Evolutionary conservation across 1,284 basidiomycete species (phyloP).

Genomic region (Naganishia sp.): DNA sequence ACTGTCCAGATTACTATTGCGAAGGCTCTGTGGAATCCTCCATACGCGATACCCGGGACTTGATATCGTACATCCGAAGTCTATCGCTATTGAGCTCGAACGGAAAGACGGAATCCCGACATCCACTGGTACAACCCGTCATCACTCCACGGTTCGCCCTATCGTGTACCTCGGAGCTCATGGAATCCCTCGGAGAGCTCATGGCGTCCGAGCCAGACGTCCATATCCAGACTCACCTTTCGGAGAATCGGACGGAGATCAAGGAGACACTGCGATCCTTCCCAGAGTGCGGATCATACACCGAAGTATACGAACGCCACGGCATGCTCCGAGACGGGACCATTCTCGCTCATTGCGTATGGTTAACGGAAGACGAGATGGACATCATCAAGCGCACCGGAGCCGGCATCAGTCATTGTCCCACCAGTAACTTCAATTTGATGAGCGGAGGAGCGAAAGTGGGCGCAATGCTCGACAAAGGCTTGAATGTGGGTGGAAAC

Average conservation of each 20-base stretch:
- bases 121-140: conserved; percentile 76
- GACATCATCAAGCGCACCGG: conserved; percentile 66
- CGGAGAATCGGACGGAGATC: conserved; percentile 81
- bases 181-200: conserved; percentile 66
- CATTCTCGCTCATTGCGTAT: conserved; percentile 79
- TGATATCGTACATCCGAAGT: conserved; percentile 61
- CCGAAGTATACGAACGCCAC: conserved; percentile 77
- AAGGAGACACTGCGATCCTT: conserved; percentile 68
- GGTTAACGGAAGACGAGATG: conserved; percentile 72
- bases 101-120: conserved; percentile 12
- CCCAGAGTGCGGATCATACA: conserved; percentile 64
- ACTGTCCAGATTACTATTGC: conserved; percentile 70
- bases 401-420: conserved; percentile 88
- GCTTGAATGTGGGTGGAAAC: conserved; percentile 70
- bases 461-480: conserved; percentile 74
- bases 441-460: conserved; percentile 79
- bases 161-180: conserved; percentile 76
- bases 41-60: conserved; percentile 62
- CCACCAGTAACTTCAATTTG: conserved; percentile 88
- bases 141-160: conserved; percentile 95
- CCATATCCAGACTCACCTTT: conserved; percentile 88
- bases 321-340: conserved; percentile 77
- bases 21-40: conserved; percentile 66
- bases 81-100: conserved; percentile 33
- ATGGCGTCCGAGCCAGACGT: conserved; percentile 57